Conservation (phyloP, 441 rosid species). For the Sinapis alba region DNA sequence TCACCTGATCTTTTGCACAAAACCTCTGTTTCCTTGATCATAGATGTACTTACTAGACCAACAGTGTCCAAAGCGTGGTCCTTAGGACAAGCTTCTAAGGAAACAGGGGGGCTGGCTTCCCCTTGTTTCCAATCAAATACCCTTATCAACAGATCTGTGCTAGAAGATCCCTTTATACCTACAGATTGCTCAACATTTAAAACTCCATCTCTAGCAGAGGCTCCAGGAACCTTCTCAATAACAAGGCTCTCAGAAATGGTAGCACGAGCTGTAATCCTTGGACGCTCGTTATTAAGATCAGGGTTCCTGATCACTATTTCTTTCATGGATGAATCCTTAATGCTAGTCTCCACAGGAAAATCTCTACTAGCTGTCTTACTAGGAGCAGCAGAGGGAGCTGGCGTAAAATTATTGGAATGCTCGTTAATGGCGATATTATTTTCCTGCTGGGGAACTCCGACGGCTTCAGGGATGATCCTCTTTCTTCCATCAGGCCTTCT, state of each 20-base stretch:
- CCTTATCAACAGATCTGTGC: constrained; percentile 64
- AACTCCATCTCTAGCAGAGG: constrained; percentile 57
- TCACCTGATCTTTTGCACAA: constrained; percentile 69
- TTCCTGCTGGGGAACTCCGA: constrained; percentile 68
- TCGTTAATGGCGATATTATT: constrained; percentile 32
- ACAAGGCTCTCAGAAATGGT: constrained; percentile 76
- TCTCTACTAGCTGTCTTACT: constrained; percentile 51
- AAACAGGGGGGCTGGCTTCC: constrained; percentile 61
- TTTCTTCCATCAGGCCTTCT: constrained; percentile 98
- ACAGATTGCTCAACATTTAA: constrained; percentile 66
- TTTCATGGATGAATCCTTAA: constrained; percentile 48
- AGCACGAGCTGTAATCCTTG: constrained; percentile 80
- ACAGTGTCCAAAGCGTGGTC: constrained; percentile 77
- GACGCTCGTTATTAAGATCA: constrained; percentile 64
- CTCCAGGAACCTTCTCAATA: constrained; percentile 73
- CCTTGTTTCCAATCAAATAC: constrained; percentile 88
- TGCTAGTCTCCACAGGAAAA: constrained; percentile 44
- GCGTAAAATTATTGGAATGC: constrained; percentile 50
- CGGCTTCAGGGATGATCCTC: constrained; percentile 97
- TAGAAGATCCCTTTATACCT: constrained; percentile 50
- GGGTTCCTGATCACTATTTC: constrained; percentile 53
- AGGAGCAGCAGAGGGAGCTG: constrained; percentile 44
- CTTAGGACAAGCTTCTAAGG: constrained; percentile 87
- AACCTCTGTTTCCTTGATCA: constrained; percentile 85
- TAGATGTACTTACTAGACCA: constrained; percentile 64